Conservation (phyloP, 2,329 filamentous ascomycete species). For the Rosellinia necatrix region DNA sequence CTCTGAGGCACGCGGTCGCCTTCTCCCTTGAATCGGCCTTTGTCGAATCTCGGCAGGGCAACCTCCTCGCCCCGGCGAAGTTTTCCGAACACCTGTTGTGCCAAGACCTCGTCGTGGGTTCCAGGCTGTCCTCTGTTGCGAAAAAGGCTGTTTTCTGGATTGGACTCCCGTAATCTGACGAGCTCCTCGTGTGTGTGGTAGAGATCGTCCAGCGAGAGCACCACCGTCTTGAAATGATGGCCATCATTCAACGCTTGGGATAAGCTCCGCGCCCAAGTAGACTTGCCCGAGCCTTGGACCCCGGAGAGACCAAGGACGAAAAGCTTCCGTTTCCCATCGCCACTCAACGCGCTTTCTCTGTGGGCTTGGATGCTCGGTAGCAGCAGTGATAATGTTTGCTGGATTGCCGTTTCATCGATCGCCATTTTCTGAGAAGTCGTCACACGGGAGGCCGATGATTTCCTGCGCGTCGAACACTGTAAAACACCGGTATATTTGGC, state of each 20-base stretch:
- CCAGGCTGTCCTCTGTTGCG: slow-evolving; percentile 1
- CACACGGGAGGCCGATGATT: too few species aligned
- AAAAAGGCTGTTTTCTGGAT: neutral
- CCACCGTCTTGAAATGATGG: neutral
- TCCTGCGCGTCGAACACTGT: neutral
- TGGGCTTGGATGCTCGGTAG: slow-evolving; percentile 1
- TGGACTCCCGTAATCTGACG: neutral
- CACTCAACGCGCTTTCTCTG: neutral
- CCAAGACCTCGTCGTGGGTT: slow-evolving; percentile 7
- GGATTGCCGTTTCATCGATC: neutral
- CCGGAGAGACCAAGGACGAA: neutral
- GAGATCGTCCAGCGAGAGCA: neutral
- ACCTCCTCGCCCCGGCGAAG: neutral
- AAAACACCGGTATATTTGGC: too few species aligned
- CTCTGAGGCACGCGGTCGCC: neutral
- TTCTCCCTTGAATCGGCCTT: slow-evolving; percentile 6
- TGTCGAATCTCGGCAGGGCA: slow-evolving; percentile 3
- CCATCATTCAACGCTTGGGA: neutral
- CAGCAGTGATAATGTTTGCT: neutral
- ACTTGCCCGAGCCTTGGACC: neutral
- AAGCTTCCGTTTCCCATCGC: neutral
- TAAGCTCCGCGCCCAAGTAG: neutral
- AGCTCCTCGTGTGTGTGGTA: neutral
- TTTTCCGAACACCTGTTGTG: neutral
- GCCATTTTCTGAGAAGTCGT: neutral